phyloP scores from a whole-genome alignment of 75 land plant genomes.

The Adiantum capillusveneris region DNA sequence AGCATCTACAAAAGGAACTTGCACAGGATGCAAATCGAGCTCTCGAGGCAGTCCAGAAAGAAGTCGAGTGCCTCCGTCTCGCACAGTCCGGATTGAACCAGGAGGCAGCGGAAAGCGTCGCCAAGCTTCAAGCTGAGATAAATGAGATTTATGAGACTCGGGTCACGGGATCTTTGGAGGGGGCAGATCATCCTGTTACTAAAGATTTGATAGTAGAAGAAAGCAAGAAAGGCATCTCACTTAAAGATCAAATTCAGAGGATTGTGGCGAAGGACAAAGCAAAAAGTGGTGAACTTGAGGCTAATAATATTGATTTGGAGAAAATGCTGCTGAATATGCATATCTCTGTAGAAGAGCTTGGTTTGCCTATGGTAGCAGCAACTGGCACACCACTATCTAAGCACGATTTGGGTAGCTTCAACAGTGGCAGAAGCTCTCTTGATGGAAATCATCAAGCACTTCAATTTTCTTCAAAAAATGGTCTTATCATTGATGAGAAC shows the following conservation, averaged over 20 bases:
- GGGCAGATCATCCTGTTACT: slow-evolving; percentile 6
- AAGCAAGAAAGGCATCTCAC: background rate
- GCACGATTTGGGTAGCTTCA: background rate
- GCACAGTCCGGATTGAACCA: slow-evolving; percentile 54
- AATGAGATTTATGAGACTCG: slow-evolving; percentile 60
- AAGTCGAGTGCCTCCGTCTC: slow-evolving; percentile 73
- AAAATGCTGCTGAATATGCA: slow-evolving; percentile 19
- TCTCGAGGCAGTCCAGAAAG: slow-evolving; percentile 67
- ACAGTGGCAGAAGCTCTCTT: background rate
- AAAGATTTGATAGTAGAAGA: slow-evolving; percentile 4
- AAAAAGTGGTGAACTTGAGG: background rate
- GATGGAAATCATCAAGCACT: background rate
- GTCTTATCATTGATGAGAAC: slow-evolving; percentile 1
- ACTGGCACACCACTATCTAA: background rate
- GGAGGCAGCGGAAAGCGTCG: slow-evolving; percentile 80
- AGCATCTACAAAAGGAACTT: slow-evolving; percentile 85
- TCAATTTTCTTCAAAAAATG: background rate
- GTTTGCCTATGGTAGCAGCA: background rate
- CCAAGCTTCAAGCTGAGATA: slow-evolving; percentile 58
- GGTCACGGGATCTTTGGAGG: slow-evolving; percentile 9
- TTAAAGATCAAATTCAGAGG: slow-evolving; percentile 1
- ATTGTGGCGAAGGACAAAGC: background rate
- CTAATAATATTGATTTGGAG: slow-evolving; percentile 11
- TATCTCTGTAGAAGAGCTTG: slow-evolving; percentile 21
- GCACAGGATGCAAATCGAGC: slow-evolving; percentile 58